Percentiles rank a stretch among this genome's conserved stretches.
Evolutionary conservation across 2,329 filamentous ascomycete genomes (phyloP).

Genomic region (Colletotrichum orchidophilum): DNA sequence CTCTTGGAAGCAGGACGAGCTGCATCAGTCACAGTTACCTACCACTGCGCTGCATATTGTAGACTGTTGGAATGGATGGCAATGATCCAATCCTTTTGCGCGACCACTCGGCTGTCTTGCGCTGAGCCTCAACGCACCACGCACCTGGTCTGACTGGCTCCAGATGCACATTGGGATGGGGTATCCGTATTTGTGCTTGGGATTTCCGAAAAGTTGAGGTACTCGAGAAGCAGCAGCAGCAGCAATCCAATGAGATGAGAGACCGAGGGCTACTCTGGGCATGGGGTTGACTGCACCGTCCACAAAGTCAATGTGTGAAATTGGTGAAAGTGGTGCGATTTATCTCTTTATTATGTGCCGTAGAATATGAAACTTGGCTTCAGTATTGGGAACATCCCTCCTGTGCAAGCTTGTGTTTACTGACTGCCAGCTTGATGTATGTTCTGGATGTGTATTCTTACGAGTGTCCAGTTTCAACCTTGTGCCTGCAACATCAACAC

Average conservation of each 20-base stretch:
- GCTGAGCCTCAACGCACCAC: constrained; percentile 9
- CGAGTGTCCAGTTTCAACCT: constrained; percentile 12
- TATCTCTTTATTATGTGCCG: not conserved
- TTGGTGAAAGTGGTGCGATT: not conserved
- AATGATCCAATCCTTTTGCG: constrained; percentile 4
- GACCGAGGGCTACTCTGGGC: not conserved
- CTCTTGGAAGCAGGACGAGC: constrained; percentile 6
- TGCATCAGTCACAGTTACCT: constrained; percentile 27
- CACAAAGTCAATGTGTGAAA: not conserved
- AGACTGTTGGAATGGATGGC: not conserved
- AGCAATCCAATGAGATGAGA: not conserved
- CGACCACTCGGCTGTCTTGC: not conserved
- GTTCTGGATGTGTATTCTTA: not conserved
- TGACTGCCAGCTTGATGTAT: constrained; percentile 6
- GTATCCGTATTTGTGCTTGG: too few species aligned
- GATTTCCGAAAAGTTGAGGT: too few species aligned
- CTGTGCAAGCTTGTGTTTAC: not conserved
- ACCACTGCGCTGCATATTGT: constrained; percentile 7
- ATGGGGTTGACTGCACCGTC: not conserved
- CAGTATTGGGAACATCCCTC: not conserved
- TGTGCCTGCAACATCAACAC: constrained; percentile 13
- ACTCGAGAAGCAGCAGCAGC: too few species aligned
- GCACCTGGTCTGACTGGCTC: not conserved
- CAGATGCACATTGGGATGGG: not conserved
- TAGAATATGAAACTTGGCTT: not conserved